A percentile compares a stretch with the other conserved stretches of the same genome.
Evolutionary conservation across 2,329 filamentous ascomycete species (phyloP).

Genomic region (Stagonosporopsis tanaceti): DNA sequence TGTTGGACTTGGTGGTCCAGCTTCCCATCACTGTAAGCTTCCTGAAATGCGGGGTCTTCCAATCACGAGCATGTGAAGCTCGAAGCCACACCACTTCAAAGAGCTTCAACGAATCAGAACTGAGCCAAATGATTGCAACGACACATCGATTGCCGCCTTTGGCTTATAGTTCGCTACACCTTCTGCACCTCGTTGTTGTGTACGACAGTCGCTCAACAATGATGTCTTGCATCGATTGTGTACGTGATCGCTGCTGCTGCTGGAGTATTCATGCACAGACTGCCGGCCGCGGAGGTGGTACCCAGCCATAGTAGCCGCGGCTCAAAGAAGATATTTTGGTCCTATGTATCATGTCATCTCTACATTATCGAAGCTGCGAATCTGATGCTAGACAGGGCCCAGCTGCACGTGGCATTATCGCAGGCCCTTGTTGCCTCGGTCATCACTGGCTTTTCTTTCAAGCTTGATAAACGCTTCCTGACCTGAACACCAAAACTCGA

Average conservation of each 20-base stretch:
- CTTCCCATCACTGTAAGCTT: conserved; percentile 4
- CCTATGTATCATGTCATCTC: conserved; percentile 7
- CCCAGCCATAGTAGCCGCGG: conserved; percentile 7
- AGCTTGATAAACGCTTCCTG: not conserved
- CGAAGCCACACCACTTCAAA: conserved; percentile 21
- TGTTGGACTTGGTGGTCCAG: conserved; percentile 3
- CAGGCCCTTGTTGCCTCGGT: not conserved
- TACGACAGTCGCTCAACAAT: conserved; percentile 9
- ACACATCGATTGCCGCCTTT: conserved; percentile 21
- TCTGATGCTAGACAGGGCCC: not conserved
- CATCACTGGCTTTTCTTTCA: not conserved
- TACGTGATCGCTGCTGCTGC: not conserved
- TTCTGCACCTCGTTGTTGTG: conserved; percentile 6
- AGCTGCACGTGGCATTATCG: conserved; percentile 10
- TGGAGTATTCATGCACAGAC: conserved; percentile 10
- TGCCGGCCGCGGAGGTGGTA: conserved; percentile 34
- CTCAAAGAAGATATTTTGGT: conserved; percentile 5
- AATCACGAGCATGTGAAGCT: conserved; percentile 36
- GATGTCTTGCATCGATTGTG: conserved; percentile 1
- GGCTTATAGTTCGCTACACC: conserved; percentile 11
- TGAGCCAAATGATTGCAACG: conserved; percentile 17
- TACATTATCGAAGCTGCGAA: conserved; percentile 4
- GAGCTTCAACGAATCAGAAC: conserved; percentile 33
- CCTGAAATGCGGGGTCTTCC: conserved; percentile 35
- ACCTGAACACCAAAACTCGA: not conserved